These are phyloP conservation scores for Poa annua DNA, from an alignment of 176 grass and related monocot genomes.

Conservation along the genomic window DNA sequence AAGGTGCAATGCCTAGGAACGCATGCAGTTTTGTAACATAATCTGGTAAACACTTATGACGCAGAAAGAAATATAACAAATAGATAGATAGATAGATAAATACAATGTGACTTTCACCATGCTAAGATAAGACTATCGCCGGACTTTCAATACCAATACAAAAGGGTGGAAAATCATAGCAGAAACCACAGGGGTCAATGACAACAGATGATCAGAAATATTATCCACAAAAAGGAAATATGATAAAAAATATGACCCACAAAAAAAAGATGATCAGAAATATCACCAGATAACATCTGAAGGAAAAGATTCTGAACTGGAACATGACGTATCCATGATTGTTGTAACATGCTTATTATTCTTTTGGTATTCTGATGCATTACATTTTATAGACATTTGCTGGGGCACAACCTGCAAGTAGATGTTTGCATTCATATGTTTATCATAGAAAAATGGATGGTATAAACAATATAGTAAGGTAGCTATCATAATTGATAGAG, in stretches of 20 bases:
- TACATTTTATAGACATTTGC: constrained; percentile 82
- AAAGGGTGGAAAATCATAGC: constrained; percentile 5
- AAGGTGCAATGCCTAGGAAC: not conserved
- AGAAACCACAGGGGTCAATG: constrained; percentile 18
- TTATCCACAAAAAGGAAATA: constrained; percentile 42
- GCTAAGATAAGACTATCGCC: constrained; percentile 1
- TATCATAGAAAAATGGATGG: not conserved
- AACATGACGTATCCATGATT: constrained; percentile 34
- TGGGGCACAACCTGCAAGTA: constrained; percentile 58
- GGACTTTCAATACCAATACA: constrained; percentile 8
- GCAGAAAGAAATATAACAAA: not conserved
- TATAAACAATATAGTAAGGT: constrained; percentile 26
- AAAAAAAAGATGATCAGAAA: constrained; percentile 4
- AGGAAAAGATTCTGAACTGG: constrained; percentile 39
- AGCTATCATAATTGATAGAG: constrained; percentile 31
- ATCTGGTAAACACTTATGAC: not conserved
- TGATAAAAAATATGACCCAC: constrained; percentile 48
- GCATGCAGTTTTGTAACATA: constrained; percentile 24
- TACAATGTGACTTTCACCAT: not conserved
- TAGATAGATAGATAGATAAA: not conserved
- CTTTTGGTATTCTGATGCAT: constrained; percentile 30
- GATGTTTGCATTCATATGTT: constrained; percentile 17
- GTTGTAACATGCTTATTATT: constrained; percentile 40
- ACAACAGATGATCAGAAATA: constrained; percentile 26
- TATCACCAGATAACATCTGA: constrained; percentile 83